Base-by-base conservation (phyloP, 306 rosid genomes). In the Malus sieversii region DNA sequence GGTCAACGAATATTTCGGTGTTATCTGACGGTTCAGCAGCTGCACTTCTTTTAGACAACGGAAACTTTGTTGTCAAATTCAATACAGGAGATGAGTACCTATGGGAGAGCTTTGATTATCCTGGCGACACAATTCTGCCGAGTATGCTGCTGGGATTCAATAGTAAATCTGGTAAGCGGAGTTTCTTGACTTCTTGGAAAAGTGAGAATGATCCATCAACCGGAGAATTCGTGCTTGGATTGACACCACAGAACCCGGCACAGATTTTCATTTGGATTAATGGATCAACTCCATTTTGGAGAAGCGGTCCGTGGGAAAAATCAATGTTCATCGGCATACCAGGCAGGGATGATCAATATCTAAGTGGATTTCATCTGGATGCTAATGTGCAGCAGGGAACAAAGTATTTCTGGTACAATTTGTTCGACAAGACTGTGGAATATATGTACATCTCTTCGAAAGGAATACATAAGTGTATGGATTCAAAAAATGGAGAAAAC, bases 291-390 rank as follows among this genome's bases (percentile, higher is more conserved):
- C 91, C 88, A 6, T 73, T 12, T 58, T 87, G 84, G 87, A 71
- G 93, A 42, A 83, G 80, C 61, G 90, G 94, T 53, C 91, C 82
- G 4, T 87, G 91, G 91, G 84, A 81, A 64, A 74, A 77, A 15
- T 29, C 78, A 23, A 35, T 68, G 79, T 89, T 87, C 65, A 70
- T 81, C 4, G 90, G 95, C 22, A 1, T 81, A 20, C 86, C 86
- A 2, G 10, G 22, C 0, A 86, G 81, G 91, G 33, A 82, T 38
- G 6, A 78, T 18, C 81, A 74, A 42, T 87, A 80, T 79, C 22
- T 33, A 16, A 70, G 81, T 70, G 83, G 86, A 33, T 80, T 74
- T 77, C 52, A 3, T 45, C 44, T 85, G 0, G 73, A 22, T 1
- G 64, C 76, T 64, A 79, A 85, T 46, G 48, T 25, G 10, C 78